Evolutionary conservation across 495 filamentous ascomycete species (phyloP), one percentile per base, ranked within the genome.

Genomic region (Halenospora varia): DNA sequence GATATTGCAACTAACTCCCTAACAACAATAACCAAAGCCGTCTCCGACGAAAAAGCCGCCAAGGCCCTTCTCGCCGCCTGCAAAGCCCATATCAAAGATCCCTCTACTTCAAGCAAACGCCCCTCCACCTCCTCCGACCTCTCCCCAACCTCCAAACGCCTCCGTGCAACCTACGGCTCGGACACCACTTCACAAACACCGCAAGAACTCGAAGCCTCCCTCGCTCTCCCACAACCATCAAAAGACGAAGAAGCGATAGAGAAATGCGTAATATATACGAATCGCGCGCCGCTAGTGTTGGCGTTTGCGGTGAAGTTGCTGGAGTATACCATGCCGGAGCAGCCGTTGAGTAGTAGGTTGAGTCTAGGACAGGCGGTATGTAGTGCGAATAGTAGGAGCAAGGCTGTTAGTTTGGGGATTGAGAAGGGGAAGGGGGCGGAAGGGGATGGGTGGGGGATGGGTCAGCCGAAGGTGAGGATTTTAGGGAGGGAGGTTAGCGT

Each of bases 321-420:
- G 46, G 86, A 85, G 51, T 83, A 86, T 63, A 92, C 89, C 0
- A 92, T 90, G 85, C 88, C 89, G 0, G 83, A 86, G 57, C 90
- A 95, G 66, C 90, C 90, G 2, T 74, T 86, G n/a, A 91, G 87
- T 3, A 90, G 88, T 61, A 77, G 88, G 42, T 70, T 94, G 20
- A 92, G 89, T 66, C 72, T 95, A 20, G 88, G 80, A 0, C 89
- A 93, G 66, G 89, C 87, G 1, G 81, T 92, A 8, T 86, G 92
- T 20, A 90, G 88, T 65, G 82, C 82, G 35, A 92, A 91, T 62
- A 88, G 83, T 56, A 77, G 85, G 56, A 82, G 80, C 13, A 90
- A 90, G 66, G 90, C 89, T 23, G 77, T 86, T 41, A 88, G 77
- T 68, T 59, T 95, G 11, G 89, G 90, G 2, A 70, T 93, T 19